Evolutionary conservation across 1,284 basidiomycete genomes (phyloP).

Genomic region (Chalciporus sp.): DNA sequence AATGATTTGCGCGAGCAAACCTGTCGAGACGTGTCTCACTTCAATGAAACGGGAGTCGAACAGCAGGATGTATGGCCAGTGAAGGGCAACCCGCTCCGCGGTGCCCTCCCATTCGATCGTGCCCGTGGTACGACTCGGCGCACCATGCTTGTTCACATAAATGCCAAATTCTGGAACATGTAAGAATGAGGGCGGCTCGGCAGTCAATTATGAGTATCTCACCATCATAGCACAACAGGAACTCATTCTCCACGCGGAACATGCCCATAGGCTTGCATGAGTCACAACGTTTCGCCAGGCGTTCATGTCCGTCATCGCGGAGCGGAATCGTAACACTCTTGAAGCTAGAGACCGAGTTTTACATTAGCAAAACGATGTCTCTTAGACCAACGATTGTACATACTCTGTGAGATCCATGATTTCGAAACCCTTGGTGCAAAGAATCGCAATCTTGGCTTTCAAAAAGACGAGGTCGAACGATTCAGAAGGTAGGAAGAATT

Average conservation of each 20-base stretch:
- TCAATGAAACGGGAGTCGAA: slow-evolving; percentile 94
- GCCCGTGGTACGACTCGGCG: slow-evolving; percentile 70
- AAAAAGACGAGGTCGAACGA: slow-evolving; percentile 90
- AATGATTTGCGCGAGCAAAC: slow-evolving; percentile 89
- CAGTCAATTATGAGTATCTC: slow-evolving; percentile 23
- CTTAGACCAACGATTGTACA: slow-evolving; percentile 33
- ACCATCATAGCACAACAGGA: slow-evolving; percentile 93
- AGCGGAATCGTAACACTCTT: slow-evolving; percentile 88
- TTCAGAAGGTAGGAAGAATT: slow-evolving; percentile 91
- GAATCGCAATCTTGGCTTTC: slow-evolving; percentile 87
- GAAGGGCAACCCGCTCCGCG: slow-evolving; percentile 85
- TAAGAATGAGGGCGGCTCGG: slow-evolving; percentile 9
- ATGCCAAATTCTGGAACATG: slow-evolving; percentile 78
- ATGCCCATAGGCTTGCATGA: slow-evolving; percentile 86
- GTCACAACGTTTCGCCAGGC: slow-evolving; percentile 82
- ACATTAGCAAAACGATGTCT: slow-evolving; percentile 4
- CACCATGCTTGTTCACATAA: slow-evolving; percentile 87
- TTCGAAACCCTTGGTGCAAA: slow-evolving; percentile 93
- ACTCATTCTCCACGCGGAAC: slow-evolving; percentile 90
- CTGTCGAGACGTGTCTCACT: slow-evolving; percentile 84
- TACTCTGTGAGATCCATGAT: slow-evolving; percentile 94
- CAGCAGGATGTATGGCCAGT: slow-evolving; percentile 87
- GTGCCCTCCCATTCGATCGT: slow-evolving; percentile 96
- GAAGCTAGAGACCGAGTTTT: slow-evolving; percentile 51
- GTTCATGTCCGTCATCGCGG: slow-evolving; percentile 73